Evolutionary conservation across 805 yeast genomes (phyloP).

Genomic region (Schwanniomyces sp.): DNA sequence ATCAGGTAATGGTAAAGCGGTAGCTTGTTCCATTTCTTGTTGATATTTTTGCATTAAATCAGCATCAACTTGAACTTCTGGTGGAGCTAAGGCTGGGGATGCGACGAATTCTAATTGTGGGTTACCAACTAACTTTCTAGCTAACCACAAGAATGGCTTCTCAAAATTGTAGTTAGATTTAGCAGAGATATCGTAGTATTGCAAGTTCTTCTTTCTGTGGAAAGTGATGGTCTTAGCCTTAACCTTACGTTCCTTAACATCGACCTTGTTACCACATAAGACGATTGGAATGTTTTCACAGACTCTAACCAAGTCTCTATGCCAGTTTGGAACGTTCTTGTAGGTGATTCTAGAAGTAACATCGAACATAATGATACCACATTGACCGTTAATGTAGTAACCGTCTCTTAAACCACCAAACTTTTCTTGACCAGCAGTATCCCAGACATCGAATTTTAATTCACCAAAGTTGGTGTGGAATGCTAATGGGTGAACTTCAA

Average conservation of each 20-base stretch:
- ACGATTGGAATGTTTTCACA: slow-evolving; percentile 99
- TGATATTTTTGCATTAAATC: slow-evolving; percentile 97
- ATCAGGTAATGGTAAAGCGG: slow-evolving; percentile 99
- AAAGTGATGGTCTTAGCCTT: slow-evolving; percentile 99
- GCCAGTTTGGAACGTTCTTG: slow-evolving; percentile 99
- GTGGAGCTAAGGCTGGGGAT: slow-evolving; percentile 99
- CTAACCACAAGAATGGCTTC: slow-evolving; percentile 99
- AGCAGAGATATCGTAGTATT: slow-evolving; percentile 99
- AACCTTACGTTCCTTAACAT: slow-evolving; percentile 99
- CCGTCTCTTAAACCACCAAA: slow-evolving; percentile 99
- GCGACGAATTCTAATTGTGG: slow-evolving; percentile 98
- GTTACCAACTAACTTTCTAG: slow-evolving; percentile 98
- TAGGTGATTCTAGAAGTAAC: slow-evolving; percentile 99
- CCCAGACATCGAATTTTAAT: slow-evolving; percentile 99
- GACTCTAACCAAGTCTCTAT: slow-evolving; percentile 98
- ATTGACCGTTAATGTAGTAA: slow-evolving; percentile 98
- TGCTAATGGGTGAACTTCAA: slow-evolving; percentile 97
- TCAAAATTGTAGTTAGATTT: slow-evolving; percentile 99
- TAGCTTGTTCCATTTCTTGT: slow-evolving; percentile 99
- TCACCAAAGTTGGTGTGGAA: slow-evolving; percentile 99
- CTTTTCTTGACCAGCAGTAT: slow-evolving; percentile 99
- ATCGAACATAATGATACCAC: slow-evolving; percentile 99
- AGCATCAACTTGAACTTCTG: slow-evolving; percentile 97
- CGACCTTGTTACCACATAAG: slow-evolving; percentile 98
- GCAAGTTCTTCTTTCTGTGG: slow-evolving; percentile 99